phyloP scores from a whole-genome alignment of 768 basidiomycete species.

The Tephrocybe rancida region DNA sequence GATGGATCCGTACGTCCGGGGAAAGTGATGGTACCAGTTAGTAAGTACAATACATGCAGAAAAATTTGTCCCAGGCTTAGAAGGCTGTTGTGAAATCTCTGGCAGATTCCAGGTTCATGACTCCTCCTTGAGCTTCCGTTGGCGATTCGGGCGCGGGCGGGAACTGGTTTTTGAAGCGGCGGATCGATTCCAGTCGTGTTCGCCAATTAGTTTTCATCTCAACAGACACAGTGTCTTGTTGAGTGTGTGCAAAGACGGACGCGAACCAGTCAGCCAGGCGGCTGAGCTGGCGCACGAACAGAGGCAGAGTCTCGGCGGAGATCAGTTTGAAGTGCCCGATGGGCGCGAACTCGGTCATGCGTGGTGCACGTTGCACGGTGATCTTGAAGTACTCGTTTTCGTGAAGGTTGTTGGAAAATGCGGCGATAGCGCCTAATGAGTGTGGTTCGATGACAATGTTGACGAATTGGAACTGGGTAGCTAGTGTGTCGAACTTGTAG shows the following conservation, averaged over 20 bases:
- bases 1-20: too few relatives aligned
- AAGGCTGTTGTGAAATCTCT: constrained; percentile 63
- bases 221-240: constrained; percentile 65
- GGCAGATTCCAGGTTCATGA: constrained; percentile 54
- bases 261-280: constrained; percentile 91
- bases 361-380: constrained; percentile 81
- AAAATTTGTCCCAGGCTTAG: constrained; percentile 24
- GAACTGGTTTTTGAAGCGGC: constrained; percentile 58
- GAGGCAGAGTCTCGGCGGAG: constrained; percentile 82
- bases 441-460: constrained; percentile 97
- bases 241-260: constrained; percentile 76
- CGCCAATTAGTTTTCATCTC: constrained; percentile 94
- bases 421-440: constrained; percentile 80
- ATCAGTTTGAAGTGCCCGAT: constrained; percentile 94
- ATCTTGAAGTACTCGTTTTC: constrained; percentile 98
- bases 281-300: constrained; percentile 88
- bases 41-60: too few relatives aligned
- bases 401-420: constrained; percentile 80
- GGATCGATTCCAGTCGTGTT: constrained; percentile 75
- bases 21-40: too few relatives aligned
- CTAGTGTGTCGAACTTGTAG: constrained; percentile 90
- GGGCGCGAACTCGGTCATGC: constrained; percentile 94
- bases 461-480: constrained; percentile 94
- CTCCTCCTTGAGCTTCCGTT: constrained; percentile 37
- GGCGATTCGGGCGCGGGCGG: constrained; percentile 24